Percentiles rank a stretch among this genome's conserved stretches.
Conservation (phyloP, 257 asterid genomes). For the Lavandula angustifolia region DNA sequence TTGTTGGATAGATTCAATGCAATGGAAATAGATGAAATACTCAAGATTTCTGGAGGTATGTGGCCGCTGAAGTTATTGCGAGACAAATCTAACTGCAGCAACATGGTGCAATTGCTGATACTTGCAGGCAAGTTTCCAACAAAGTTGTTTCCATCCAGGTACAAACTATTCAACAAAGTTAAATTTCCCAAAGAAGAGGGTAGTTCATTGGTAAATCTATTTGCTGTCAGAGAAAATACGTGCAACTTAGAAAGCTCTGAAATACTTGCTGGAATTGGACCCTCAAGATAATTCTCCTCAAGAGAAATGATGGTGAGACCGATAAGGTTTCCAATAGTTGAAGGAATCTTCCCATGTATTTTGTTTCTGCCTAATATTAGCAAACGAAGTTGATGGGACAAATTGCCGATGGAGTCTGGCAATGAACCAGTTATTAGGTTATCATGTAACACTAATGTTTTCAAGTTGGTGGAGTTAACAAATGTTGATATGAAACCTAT, state of each 20-base stretch:
- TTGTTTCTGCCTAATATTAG: slow-evolving; percentile 25
- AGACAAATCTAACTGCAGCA: not conserved
- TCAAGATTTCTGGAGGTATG: slow-evolving; percentile 25
- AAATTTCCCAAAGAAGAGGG: slow-evolving; percentile 35
- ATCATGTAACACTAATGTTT: slow-evolving; percentile 8
- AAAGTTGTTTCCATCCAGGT: slow-evolving; percentile 12
- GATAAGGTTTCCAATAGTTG: slow-evolving; percentile 37
- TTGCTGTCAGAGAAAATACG: not conserved
- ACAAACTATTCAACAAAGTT: not conserved
- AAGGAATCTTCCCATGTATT: slow-evolving; percentile 43
- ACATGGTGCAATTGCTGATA: slow-evolving; percentile 24
- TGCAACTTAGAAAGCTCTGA: slow-evolving; percentile 4
- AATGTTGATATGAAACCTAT: slow-evolving; percentile 38
- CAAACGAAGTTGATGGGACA: slow-evolving; percentile 29
- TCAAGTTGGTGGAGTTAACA: slow-evolving; percentile 36
- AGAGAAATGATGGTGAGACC: slow-evolving; percentile 18
- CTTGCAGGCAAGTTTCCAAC: slow-evolving; percentile 26
- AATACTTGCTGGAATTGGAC: slow-evolving; percentile 31
- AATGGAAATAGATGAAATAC: slow-evolving; percentile 22
- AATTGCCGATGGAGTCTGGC: slow-evolving; percentile 38
- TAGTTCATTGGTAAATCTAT: slow-evolving; percentile 8
- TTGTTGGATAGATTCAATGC: slow-evolving; percentile 19
- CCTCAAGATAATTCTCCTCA: slow-evolving; percentile 33
- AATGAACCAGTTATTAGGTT: slow-evolving; percentile 40
- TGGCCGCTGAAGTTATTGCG: slow-evolving; percentile 22